Percentiles rank a stretch among this genome's conserved stretches.
Evolutionary conservation across 176 grass and related monocot genomes (phyloP).

Genomic region (Bonia amplexicaulis): DNA sequence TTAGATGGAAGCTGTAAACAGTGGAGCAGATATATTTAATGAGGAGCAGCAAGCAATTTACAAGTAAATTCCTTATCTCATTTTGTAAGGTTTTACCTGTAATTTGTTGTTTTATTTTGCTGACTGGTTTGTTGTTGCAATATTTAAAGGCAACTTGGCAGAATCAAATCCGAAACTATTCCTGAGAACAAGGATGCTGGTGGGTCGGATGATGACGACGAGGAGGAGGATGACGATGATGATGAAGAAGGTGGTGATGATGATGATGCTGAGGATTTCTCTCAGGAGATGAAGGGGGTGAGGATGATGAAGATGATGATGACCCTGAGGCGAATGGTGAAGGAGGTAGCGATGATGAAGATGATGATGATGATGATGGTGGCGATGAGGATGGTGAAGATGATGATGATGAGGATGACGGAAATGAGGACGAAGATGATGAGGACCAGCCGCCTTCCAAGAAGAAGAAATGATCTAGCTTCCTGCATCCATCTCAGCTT

Average conservation of each 20-base stretch:
- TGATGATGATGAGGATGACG: conserved; percentile 5
- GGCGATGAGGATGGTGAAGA: conserved; percentile 31
- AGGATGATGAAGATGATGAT: conserved; percentile 49
- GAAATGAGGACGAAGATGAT: conserved; percentile 34
- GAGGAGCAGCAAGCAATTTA: conserved; percentile 33
- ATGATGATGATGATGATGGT: not conserved
- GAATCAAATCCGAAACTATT: conserved; percentile 36
- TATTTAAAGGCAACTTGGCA: conserved; percentile 48
- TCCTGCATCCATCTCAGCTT: not conserved
- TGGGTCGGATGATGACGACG: conserved; percentile 54
- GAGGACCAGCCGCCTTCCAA: conserved; percentile 68
- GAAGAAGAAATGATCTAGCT: conserved; percentile 78
- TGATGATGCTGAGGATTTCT: conserved; percentile 43
- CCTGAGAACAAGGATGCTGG: conserved; percentile 68
- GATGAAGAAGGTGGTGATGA: conserved; percentile 39
- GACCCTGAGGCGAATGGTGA: conserved; percentile 58
- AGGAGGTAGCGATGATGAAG: conserved; percentile 40
- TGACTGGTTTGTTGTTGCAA: not conserved
- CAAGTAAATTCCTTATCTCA: conserved; percentile 24
- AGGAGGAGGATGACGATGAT: conserved; percentile 35
- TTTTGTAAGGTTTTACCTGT: not conserved
- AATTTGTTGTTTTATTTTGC: not conserved
- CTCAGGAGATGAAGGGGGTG: conserved; percentile 47
- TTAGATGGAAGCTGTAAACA: conserved; percentile 30
- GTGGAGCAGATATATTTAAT: not conserved